Conservation (phyloP, 2,329 filamentous ascomycete genomes). For the Hypomyces perniciosus region DNA sequence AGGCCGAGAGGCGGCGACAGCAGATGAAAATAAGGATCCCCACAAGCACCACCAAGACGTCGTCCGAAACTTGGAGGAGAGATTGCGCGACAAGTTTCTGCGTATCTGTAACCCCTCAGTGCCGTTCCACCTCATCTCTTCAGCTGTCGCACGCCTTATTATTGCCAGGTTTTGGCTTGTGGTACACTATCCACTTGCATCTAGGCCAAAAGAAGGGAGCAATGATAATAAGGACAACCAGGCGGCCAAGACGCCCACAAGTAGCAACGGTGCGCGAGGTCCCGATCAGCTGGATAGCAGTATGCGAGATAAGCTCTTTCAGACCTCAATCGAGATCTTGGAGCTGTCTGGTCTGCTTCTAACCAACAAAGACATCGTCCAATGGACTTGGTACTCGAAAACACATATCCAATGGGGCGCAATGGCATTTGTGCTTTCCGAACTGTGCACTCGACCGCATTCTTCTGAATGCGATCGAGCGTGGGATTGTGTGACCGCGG, state of each 20-base stretch:
- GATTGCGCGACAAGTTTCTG: not conserved
- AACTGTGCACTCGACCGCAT: slow-evolving; percentile 38
- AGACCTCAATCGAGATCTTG: slow-evolving; percentile 50
- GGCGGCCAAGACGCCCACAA: not conserved
- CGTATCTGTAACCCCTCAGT: not conserved
- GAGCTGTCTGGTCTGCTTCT: slow-evolving; percentile 52
- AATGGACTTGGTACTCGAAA: slow-evolving; percentile 60
- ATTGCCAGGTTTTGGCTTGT: slow-evolving; percentile 2
- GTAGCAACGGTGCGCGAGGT: too few species aligned
- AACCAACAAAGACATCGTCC: slow-evolving; percentile 48
- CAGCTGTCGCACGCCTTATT: not conserved
- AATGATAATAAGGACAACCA: not conserved
- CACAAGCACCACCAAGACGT: not conserved
- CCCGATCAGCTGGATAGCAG: not conserved
- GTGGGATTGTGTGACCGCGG: too few species aligned
- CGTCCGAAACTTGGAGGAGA: not conserved
- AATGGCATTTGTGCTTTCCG: slow-evolving; percentile 54
- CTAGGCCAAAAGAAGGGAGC: too few species aligned
- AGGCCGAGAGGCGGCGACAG: not conserved
- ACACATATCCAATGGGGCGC: slow-evolving; percentile 63
- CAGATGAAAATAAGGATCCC: not conserved
- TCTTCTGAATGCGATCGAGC: too few species aligned
- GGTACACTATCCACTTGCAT: not conserved
- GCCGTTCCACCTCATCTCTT: slow-evolving; percentile 1
- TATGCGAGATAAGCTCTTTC: not conserved